These are phyloP conservation scores for Westerdykella sp. DNA, from an alignment of 2,329 filamentous ascomycete species.

Conservation along the genomic window DNA sequence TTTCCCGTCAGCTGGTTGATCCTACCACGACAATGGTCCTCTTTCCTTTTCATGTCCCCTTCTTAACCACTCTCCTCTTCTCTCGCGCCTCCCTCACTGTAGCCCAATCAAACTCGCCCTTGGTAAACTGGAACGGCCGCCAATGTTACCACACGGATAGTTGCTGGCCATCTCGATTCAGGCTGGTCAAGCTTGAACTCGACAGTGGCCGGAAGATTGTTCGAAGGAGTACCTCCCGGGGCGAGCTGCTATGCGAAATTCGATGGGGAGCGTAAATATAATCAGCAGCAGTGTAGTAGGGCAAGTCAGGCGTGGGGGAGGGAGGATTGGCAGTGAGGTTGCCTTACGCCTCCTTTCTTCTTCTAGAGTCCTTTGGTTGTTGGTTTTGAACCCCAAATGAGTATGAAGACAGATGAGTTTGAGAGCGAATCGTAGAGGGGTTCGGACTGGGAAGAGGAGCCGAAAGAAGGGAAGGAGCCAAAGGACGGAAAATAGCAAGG, in stretches of 20 bases:
- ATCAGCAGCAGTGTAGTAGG: conserved; percentile 2
- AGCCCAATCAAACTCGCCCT: not conserved
- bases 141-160: conserved; percentile 5
- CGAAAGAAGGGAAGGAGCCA: too few species aligned
- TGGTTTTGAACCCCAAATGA: too few species aligned
- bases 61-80: not conserved
- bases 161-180: conserved; percentile 5
- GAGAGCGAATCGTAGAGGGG: too few species aligned
- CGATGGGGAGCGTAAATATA: conserved; percentile 4
- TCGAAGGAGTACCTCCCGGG: conserved; percentile 2
- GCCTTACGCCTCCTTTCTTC: not conserved
- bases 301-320: conserved; percentile 1
- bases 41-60: not conserved
- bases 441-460: too few species aligned
- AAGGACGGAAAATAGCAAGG: too few species aligned
- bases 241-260: conserved; percentile 4
- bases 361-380: not conserved
- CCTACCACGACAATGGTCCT: not conserved
- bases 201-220: conserved; percentile 10
- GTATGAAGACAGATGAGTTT: not conserved
- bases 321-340: conserved; percentile 6
- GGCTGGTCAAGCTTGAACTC: conserved; percentile 5
- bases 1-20: too few species aligned
- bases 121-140: conserved; percentile 1
- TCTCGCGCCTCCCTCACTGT: not conserved